Conservation (phyloP, 2,329 filamentous ascomycete genomes). For the Ophiosphaerella narmari region DNA sequence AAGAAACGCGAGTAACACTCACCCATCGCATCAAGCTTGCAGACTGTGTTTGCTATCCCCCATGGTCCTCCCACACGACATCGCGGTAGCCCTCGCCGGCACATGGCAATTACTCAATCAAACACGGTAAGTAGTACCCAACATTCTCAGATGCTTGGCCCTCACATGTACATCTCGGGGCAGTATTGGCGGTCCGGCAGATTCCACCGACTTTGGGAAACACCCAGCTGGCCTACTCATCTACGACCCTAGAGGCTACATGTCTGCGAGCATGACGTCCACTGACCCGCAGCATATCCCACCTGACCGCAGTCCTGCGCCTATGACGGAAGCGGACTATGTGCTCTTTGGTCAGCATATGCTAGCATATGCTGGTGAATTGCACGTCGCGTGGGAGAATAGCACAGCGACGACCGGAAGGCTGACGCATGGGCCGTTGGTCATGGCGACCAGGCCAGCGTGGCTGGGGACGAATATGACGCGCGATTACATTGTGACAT, state of each 20-base stretch:
- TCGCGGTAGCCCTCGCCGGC: no score
- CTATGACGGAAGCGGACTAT: constrained; percentile 11
- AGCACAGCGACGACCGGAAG: constrained; percentile 15
- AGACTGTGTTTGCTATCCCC: no score
- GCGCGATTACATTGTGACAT: constrained; percentile 16
- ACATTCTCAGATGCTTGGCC: no score
- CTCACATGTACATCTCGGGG: no score
- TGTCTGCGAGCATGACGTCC: constrained; percentile 19
- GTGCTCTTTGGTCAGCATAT: constrained; percentile 11
- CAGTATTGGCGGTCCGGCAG: not conserved
- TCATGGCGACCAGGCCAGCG: constrained; percentile 10
- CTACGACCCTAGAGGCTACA: constrained; percentile 14
- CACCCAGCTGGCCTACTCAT: constrained; percentile 9
- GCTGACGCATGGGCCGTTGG: constrained; percentile 22
- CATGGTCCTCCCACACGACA: no score
- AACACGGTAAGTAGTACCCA: no score
- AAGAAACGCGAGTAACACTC: no score
- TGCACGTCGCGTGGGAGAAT: constrained; percentile 3
- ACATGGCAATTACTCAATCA: no score
- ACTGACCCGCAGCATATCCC: constrained; percentile 9
- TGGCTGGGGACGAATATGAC: constrained; percentile 12
- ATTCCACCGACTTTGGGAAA: not conserved
- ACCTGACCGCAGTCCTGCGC: not conserved
- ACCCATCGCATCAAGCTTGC: no score
- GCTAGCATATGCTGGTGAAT: constrained; percentile 14